Evolutionary conservation across 768 basidiomycete genomes (phyloP).

Genomic region (Artomyces pyxidatus): DNA sequence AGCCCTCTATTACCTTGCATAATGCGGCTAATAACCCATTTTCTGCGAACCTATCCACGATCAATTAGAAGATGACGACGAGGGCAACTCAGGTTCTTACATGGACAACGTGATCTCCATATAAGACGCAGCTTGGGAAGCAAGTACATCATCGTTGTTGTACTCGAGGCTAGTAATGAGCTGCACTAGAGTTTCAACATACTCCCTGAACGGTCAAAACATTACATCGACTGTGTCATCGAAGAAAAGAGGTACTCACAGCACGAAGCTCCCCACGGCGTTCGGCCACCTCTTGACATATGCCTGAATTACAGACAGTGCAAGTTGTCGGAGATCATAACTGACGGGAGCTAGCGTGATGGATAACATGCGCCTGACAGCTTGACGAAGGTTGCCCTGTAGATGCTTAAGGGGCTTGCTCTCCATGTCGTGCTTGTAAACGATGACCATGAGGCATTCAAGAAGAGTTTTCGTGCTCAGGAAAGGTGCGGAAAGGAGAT

Average conservation of each 20-base stretch:
- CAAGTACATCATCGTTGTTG: conserved; percentile 49
- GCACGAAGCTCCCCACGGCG: conserved; percentile 43
- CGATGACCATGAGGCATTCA: conserved; percentile 54
- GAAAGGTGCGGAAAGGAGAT: conserved; percentile 42
- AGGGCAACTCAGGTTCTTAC: conserved; percentile 26
- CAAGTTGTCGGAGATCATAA: conserved; percentile 61
- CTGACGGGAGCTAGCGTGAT: conserved; percentile 45
- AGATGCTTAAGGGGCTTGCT: conserved; percentile 44
- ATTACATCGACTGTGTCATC: not conserved
- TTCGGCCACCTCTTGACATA: conserved; percentile 54
- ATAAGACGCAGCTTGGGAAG: conserved; percentile 48
- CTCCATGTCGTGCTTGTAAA: conserved; percentile 71
- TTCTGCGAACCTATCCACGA: conserved; percentile 40
- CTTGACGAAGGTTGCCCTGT: conserved; percentile 42
- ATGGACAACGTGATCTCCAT: conserved; percentile 42
- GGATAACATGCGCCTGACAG: conserved; percentile 44
- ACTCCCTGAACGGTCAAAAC: conserved; percentile 31
- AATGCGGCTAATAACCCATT: conserved; percentile 51
- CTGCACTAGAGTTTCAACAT: conserved; percentile 42
- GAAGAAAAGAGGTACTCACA: conserved; percentile 32
- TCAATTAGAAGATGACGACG: not conserved
- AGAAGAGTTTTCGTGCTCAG: conserved; percentile 51
- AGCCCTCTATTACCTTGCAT: conserved; percentile 55
- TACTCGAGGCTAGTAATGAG: conserved; percentile 40
- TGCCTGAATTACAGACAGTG: conserved; percentile 51